Percentiles rank a stretch among this genome's conserved stretches.
Conservation (phyloP, 1,284 basidiomycete species). For the Puccinia hordei region DNA sequence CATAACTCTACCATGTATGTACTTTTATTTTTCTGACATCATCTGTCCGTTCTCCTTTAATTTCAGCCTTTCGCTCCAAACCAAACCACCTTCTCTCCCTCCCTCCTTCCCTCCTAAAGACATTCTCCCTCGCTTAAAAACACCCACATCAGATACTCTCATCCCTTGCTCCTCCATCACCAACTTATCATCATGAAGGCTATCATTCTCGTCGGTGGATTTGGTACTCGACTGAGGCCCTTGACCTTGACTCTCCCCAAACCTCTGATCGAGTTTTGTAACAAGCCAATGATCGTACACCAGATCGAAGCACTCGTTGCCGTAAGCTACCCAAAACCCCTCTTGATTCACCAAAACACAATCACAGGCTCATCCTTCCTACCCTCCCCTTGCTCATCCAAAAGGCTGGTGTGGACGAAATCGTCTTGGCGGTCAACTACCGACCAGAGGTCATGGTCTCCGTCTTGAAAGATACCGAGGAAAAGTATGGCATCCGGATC, state of each 20-base stretch:
- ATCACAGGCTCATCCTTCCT: neutral
- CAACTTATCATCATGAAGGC: conserved; percentile 50
- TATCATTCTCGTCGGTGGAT: conserved; percentile 56
- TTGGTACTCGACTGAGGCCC: conserved; percentile 64
- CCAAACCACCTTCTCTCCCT: too few relatives aligned
- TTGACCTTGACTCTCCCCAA: conserved; percentile 64
- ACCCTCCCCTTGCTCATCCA: neutral
- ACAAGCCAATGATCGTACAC: conserved; percentile 63
- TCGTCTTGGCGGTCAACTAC: conserved; percentile 65
- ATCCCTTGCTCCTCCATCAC: too few relatives aligned
- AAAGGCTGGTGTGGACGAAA: conserved; percentile 64
- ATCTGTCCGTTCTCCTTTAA: too few relatives aligned
- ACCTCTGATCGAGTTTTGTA: conserved; percentile 64
- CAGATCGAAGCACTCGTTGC: conserved; percentile 65
- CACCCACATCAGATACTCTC: neutral
- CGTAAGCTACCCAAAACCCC: too few relatives aligned
- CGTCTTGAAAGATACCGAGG: conserved; percentile 64
- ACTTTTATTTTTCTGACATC: too few relatives aligned
- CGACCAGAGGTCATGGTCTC: conserved; percentile 65
- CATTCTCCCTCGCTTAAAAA: neutral
- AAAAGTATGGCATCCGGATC: conserved; percentile 63
- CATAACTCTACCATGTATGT: too few relatives aligned
- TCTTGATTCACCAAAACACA: conserved; percentile 7
- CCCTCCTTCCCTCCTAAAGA: too few relatives aligned
- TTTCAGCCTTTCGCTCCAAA: too few relatives aligned